Percentiles rank a stretch among this genome's conserved stretches.
Conservation (phyloP, 2,329 filamentous ascomycete species). For the Sclerotinia sclerotiorum region DNA sequence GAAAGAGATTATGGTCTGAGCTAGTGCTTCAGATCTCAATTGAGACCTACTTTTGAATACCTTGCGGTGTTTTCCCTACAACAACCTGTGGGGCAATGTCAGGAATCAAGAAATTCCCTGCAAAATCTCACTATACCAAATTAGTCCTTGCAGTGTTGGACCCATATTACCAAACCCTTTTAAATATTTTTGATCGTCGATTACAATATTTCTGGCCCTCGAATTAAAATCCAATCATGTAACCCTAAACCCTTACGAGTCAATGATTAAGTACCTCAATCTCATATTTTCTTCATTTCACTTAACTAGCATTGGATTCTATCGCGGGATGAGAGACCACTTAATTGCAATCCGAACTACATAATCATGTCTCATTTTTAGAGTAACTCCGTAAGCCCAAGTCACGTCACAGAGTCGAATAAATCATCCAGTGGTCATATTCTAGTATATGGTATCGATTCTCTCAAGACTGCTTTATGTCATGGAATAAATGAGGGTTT, state of each 20-base stretch:
- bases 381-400: background rate
- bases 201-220: background rate
- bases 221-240: background rate
- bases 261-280: background rate
- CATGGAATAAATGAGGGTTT: background rate
- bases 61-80: background rate
- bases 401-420: background rate
- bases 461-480: background rate
- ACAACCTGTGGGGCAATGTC: background rate
- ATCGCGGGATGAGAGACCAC: background rate
- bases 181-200: background rate
- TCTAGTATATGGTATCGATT: background rate
- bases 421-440: background rate
- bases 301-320: background rate
- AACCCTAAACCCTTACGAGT: background rate
- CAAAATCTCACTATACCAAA: background rate
- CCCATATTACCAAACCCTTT: slow-evolving; percentile 1
- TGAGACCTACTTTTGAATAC: no score
- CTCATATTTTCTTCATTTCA: background rate
- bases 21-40: background rate
- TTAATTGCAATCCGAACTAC: background rate
- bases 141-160: background rate
- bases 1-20: background rate
- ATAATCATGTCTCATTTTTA: background rate
- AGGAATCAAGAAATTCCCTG: background rate